Percentiles rank a stretch among this genome's conserved stretches.
Conservation (phyloP, 176 grass and related monocot species). For the Zea luxurians region DNA sequence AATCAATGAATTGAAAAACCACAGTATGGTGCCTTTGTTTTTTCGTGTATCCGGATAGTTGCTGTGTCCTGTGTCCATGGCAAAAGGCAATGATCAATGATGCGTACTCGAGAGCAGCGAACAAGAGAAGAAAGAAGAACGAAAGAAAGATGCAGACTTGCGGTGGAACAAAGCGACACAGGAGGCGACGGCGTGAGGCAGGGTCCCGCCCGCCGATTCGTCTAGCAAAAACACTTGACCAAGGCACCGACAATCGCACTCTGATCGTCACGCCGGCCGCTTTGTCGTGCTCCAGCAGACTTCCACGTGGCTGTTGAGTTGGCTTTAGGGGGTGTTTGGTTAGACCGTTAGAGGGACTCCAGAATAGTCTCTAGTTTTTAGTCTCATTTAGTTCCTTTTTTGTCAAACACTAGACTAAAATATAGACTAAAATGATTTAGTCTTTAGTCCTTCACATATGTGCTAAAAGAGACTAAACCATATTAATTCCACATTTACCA, state of each 20-base stretch:
- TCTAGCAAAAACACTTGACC: not conserved
- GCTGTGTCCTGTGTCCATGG: not conserved
- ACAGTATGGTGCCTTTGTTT: not conserved
- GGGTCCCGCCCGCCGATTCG: slow-evolving; percentile 21
- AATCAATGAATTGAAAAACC: not conserved
- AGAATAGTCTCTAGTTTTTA: too few relatives aligned
- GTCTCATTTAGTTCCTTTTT: too few relatives aligned
- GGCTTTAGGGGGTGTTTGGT: too few relatives aligned
- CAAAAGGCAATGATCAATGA: slow-evolving; percentile 8
- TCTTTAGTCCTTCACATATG: too few relatives aligned
- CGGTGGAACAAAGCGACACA: not conserved
- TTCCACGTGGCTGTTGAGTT: too few relatives aligned
- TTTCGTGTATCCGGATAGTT: not conserved
- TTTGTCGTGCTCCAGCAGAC: too few relatives aligned
- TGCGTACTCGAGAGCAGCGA: slow-evolving; percentile 25
- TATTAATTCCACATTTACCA: too few relatives aligned
- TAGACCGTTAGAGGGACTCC: too few relatives aligned
- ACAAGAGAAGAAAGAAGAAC: not conserved
- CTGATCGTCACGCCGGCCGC: slow-evolving; percentile 11
- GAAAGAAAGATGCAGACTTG: slow-evolving; percentile 8
- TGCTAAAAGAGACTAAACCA: too few relatives aligned
- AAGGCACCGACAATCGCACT: slow-evolving; percentile 34
- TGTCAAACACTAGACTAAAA: too few relatives aligned
- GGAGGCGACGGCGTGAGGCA: not conserved
- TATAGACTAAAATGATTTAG: too few relatives aligned